Evolutionary conservation across 345 rosid species (phyloP).

Genomic region (Draba incana): DNA sequence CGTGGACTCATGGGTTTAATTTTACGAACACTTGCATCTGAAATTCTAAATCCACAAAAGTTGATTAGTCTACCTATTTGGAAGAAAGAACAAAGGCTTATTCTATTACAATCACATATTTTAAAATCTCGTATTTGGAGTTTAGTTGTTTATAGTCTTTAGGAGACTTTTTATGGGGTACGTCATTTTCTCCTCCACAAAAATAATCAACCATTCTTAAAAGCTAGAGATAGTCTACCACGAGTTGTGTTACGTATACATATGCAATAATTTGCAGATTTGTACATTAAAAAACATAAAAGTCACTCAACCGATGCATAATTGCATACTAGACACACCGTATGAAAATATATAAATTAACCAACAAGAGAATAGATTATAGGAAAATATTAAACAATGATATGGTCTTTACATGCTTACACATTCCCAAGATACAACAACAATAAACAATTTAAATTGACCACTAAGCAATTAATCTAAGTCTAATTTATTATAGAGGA

Average conservation of each 20-base stretch:
- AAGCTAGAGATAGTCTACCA: not conserved
- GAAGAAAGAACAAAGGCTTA: not conserved
- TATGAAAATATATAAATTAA: not conserved
- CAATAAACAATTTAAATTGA: conserved; percentile 25
- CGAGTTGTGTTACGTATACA: not conserved
- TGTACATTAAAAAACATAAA: too few species aligned
- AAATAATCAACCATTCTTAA: not conserved
- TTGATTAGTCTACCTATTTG: conserved; percentile 23
- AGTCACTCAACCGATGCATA: too few species aligned
- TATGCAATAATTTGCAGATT: not conserved
- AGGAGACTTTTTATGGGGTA: conserved; percentile 7
- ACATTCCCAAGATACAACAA: conserved; percentile 22
- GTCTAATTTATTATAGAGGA: conserved; percentile 25
- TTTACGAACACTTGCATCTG: not conserved
- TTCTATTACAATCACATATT: not conserved
- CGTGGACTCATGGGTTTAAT: not conserved
- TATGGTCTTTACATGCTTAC: conserved; percentile 23
- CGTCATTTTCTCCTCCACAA: conserved; percentile 26
- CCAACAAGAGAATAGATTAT: conserved; percentile 20
- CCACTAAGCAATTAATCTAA: conserved; percentile 32
- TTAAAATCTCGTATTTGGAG: not conserved
- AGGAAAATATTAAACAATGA: conserved; percentile 16
- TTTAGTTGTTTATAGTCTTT: conserved; percentile 5
- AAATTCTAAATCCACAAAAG: conserved; percentile 26
- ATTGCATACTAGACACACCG: not conserved